A percentile compares a stretch with the other conserved stretches of the same genome.
Conservation (phyloP, 352 stramenopile species). For the Nothophytophthora sp. region DNA sequence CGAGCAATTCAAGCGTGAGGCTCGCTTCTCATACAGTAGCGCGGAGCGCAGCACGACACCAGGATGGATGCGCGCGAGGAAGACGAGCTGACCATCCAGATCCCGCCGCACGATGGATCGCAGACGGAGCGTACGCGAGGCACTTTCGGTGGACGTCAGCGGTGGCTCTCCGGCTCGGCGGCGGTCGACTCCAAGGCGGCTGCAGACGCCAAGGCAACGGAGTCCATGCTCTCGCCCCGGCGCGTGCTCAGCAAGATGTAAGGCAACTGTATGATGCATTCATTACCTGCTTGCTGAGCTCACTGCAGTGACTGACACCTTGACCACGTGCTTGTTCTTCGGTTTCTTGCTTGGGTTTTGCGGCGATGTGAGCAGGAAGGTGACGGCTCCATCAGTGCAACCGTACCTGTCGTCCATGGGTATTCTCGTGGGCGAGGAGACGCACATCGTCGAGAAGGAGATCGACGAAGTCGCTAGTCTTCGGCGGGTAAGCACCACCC, state of each 20-base stretch:
- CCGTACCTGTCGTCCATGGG: constrained; percentile 76
- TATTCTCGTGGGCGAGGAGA: constrained; percentile 71
- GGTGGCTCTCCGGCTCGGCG: constrained; percentile 55
- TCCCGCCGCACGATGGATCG: constrained; percentile 63
- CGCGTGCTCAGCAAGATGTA: constrained; percentile 51
- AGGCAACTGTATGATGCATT: neutral
- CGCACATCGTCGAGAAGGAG: constrained; percentile 81
- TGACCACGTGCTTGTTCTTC: no score
- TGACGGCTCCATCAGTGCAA: constrained; percentile 67
- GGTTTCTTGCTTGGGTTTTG: neutral
- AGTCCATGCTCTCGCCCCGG: constrained; percentile 48
- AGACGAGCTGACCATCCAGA: constrained; percentile 74
- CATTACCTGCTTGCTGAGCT: neutral
- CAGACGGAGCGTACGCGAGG: constrained; percentile 69
- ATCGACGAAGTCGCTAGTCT: constrained; percentile 72
- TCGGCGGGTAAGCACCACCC: constrained; percentile 44
- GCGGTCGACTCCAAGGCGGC: constrained; percentile 14
- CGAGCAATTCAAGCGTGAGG: neutral
- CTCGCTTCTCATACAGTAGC: neutral
- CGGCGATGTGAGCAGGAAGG: constrained; percentile 32
- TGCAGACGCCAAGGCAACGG: constrained; percentile 39
- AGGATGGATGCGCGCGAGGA: constrained; percentile 55
- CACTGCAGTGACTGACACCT: no score
- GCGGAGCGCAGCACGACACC: neutral
- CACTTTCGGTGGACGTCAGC: constrained; percentile 72